Base-by-base conservation (phyloP, 2,329 filamentous ascomycete species). In the Hysterium pulicare region DNA sequence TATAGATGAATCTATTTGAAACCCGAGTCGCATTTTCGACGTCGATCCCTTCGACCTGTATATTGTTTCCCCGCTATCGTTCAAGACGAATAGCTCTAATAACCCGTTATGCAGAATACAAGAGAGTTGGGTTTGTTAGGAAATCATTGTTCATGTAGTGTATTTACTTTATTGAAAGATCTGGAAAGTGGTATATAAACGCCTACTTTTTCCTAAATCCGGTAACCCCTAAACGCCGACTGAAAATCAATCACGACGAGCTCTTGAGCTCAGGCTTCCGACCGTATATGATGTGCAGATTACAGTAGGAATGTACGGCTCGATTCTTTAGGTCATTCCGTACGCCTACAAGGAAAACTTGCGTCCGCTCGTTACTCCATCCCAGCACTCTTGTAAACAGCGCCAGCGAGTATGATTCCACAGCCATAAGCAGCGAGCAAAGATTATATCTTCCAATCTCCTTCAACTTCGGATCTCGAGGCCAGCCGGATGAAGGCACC, bases 381-480 rank as follows among this genome's bases (percentile, higher is more conserved):
- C 68, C 69, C 16, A 73, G 53, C 2, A 55, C 64, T 21, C 67
- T 49, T 2, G 69, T 72, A 36, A 71, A 58, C 20, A 71, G 51
- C 3, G 67, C 69, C 38, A 73, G 54, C 41, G 21, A 30, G 15
- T 28, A 38, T n/a, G 22, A 19, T 16, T 38, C 36, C 10, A 38
- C 22, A 8, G 22, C 36, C 22, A 28, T 9, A 8, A 28, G 22
- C 11, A 38, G 24, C 15, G 21, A 30, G 24, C 22, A 28, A 7
- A 15, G 21, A 17, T 38, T 38, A 41, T 62, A 74, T 21, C 67
- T 59, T 13, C 74, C 73, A 17, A 77, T 68, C 48, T 73, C 69
- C 51, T 75, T 77, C 66, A 74, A 69, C 40, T 69, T 70, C 1
- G 66, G 63, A 38, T 76, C 72, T 38, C 71, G 70, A 5, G 72